phyloP scores from a whole-genome alignment of 202 grass and related monocot species.

The Hordeum pubiflorum region DNA sequence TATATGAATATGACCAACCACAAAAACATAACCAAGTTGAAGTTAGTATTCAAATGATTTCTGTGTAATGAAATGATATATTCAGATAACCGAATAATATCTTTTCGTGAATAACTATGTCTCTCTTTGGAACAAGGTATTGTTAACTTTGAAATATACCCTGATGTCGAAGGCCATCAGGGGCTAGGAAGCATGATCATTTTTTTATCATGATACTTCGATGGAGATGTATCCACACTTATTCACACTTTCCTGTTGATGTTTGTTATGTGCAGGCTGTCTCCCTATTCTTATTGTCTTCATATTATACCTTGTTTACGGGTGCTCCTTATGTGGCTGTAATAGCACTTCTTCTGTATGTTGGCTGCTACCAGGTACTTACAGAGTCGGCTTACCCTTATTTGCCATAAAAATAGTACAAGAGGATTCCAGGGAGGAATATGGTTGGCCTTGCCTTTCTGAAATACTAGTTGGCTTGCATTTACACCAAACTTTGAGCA shows the following conservation, averaged over 20 bases:
- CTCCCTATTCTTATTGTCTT: constrained; percentile 76
- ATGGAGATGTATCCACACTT: not conserved
- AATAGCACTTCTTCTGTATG: constrained; percentile 78
- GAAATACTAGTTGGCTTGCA: not conserved
- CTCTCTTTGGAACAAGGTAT: not conserved
- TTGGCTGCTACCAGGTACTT: constrained; percentile 87
- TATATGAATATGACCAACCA: not conserved
- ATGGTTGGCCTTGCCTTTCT: not conserved
- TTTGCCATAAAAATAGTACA: not conserved
- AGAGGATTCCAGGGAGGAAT: not conserved
- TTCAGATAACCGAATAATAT: not conserved
- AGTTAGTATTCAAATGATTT: not conserved
- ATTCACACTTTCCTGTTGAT: constrained; percentile 1
- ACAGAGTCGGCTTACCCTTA: not conserved
- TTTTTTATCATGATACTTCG: not conserved
- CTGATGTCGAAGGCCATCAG: not conserved
- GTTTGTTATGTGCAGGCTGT: constrained; percentile 48
- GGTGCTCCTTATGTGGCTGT: constrained; percentile 58
- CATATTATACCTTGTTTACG: constrained; percentile 69
- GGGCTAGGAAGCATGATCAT: not conserved
- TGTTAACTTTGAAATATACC: not conserved
- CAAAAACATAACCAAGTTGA: not conserved
- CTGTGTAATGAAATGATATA: not conserved
- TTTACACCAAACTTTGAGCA: not conserved
- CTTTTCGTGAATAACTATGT: not conserved